These are phyloP conservation scores for Spinacia oleracea DNA, from an alignment of 179 eudicot species.

Conservation along the genomic window DNA sequence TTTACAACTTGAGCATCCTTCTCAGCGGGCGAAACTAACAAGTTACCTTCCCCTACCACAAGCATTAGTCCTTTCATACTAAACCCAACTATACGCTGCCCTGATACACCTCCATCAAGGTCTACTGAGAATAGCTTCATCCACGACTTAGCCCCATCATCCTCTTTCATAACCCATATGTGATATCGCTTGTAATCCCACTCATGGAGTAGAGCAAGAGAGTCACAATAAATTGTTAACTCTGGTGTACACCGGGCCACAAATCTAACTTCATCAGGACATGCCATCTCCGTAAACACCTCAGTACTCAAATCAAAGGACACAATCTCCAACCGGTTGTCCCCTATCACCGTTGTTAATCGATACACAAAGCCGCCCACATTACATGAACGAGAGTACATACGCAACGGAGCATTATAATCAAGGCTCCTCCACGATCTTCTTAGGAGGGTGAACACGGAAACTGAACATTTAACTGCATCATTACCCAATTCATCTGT, in stretches of 20 bases:
- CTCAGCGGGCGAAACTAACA: background rate
- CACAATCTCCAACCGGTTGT: background rate
- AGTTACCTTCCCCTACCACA: constrained; percentile 3
- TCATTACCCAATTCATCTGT: too few relatives aligned
- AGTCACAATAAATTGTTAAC: background rate
- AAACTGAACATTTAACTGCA: background rate
- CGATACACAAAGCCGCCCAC: constrained; percentile 10
- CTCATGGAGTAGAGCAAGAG: constrained; percentile 7
- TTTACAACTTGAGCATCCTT: background rate
- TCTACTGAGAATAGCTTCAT: constrained; percentile 5
- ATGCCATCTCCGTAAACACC: background rate
- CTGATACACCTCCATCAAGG: background rate
- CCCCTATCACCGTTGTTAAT: background rate
- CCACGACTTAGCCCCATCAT: constrained; percentile 14
- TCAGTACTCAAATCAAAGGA: constrained; percentile 16
- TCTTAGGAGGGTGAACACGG: background rate
- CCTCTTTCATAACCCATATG: constrained; percentile 17
- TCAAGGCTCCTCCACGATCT: background rate
- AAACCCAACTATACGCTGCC: constrained; percentile 16
- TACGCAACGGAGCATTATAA: background rate
- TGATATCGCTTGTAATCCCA: background rate
- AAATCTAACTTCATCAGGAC: background rate
- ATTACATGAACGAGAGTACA: background rate
- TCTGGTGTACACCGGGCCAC: background rate
- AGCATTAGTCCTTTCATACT: constrained; percentile 12